Evolutionary conservation across 306 rosid species (phyloP).

Genomic region (Sicyos baderoa): DNA sequence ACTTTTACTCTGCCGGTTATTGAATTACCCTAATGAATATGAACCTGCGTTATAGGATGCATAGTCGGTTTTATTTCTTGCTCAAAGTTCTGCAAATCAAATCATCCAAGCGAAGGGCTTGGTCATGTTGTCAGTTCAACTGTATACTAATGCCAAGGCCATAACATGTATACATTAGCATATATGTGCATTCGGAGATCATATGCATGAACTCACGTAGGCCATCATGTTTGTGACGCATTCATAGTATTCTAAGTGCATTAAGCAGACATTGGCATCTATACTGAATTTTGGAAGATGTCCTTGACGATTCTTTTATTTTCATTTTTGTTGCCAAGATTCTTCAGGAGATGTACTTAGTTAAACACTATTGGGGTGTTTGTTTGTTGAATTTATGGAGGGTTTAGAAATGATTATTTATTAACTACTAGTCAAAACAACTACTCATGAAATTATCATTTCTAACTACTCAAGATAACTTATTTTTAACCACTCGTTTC

Average conservation of each 20-base stretch:
- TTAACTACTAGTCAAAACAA: too few relatives aligned
- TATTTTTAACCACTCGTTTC: too few relatives aligned
- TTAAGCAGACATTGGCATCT: neutral
- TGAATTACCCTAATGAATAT: neutral
- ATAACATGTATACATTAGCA: neutral
- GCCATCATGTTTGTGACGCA: neutral
- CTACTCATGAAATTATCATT: too few relatives aligned
- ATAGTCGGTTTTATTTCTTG: neutral
- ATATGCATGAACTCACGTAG: constrained; percentile 1
- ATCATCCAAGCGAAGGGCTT: neutral
- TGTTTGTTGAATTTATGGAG: too few relatives aligned
- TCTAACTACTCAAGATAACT: too few relatives aligned
- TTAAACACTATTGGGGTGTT: too few relatives aligned
- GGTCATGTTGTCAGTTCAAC: neutral
- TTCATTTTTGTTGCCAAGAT: neutral
- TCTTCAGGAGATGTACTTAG: neutral
- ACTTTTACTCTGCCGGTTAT: neutral
- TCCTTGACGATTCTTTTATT: neutral
- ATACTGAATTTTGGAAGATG: neutral
- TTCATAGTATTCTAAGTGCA: neutral
- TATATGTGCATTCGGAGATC: neutral
- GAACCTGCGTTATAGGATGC: neutral
- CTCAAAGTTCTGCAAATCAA: neutral
- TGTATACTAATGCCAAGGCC: neutral
- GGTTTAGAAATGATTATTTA: too few relatives aligned